phyloP scores from a whole-genome alignment of 1,139 yeast species.

The Sugiyamaella paludigena region DNA sequence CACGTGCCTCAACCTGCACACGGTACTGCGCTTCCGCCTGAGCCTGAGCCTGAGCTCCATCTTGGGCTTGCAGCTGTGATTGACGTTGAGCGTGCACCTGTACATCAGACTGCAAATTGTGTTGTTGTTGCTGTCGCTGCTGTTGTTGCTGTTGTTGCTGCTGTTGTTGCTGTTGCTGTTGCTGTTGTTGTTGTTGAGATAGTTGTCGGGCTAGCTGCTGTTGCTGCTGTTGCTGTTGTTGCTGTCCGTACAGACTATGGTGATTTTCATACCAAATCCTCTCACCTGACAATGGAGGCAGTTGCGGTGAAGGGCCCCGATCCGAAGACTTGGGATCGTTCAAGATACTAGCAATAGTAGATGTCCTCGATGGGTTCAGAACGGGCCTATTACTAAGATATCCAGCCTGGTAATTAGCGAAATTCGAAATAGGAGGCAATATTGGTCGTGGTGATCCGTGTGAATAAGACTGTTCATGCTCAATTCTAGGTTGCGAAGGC shows the following conservation, averaged over 20 bases:
- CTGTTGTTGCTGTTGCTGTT: neutral
- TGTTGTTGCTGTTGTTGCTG: neutral
- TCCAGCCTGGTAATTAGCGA: conserved; percentile 14
- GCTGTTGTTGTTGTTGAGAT: neutral
- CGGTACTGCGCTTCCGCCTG: conserved; percentile 1
- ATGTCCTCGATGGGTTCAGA: conserved; percentile 22
- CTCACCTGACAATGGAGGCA: conserved; percentile 11
- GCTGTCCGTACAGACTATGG: neutral
- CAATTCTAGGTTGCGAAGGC: conserved; percentile 5
- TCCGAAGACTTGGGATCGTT: conserved; percentile 18
- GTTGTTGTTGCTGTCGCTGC: neutral
- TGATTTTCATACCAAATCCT: conserved; percentile 8
- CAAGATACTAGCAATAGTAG: conserved; percentile 24
- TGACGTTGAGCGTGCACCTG: neutral
- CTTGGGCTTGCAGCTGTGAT: neutral
- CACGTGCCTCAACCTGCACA: neutral
- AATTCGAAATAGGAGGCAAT: conserved; percentile 6
- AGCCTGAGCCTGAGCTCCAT: neutral
- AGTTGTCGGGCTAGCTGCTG: neutral
- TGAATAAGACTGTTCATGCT: conserved; percentile 2
- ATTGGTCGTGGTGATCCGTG: conserved; percentile 5
- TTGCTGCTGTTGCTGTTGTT: neutral
- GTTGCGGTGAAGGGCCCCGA: conserved; percentile 12
- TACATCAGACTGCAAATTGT: neutral
- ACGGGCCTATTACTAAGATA: conserved; percentile 24